A percentile compares a stretch with the other conserved stretches of the same genome.
phyloP scores from a whole-genome alignment of 768 basidiomycete genomes.

The Lentinula edodes region DNA sequence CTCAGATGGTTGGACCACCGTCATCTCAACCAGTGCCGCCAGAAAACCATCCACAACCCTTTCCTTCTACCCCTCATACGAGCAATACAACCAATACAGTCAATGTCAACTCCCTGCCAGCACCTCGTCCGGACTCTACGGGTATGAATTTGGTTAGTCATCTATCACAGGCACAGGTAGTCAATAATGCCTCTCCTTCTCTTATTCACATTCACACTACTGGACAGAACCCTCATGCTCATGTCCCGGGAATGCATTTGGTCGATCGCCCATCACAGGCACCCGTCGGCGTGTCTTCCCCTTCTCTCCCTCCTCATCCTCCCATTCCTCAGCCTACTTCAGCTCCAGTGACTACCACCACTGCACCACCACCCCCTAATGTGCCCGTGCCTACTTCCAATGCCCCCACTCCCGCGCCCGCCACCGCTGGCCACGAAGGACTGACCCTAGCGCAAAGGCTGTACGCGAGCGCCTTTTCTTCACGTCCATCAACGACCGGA shows the following conservation, averaged over 20 bases:
- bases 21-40: not conserved
- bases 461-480: conserved; percentile 33
- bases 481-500: not conserved
- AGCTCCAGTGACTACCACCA: too few species aligned
- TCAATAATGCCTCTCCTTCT: not conserved
- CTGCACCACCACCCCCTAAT: too few species aligned
- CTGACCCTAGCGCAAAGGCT: conserved; percentile 35
- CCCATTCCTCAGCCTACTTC: not conserved
- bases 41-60: not conserved
- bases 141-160: not conserved
- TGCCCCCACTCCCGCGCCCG: conserved; percentile 3
- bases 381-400: not conserved
- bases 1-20: not conserved
- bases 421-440: conserved; percentile 6
- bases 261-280: not conserved
- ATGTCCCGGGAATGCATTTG: not conserved
- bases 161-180: not conserved
- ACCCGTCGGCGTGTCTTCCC: not conserved
- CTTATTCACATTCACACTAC: not conserved
- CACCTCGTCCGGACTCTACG: not conserved
- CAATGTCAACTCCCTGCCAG: not conserved
- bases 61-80: not conserved
- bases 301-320: not conserved
- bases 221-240: not conserved
- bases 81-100: not conserved